Evolutionary conservation across 75 land plant species (phyloP).

Genomic region (Sequoiadendron giganteum): DNA sequence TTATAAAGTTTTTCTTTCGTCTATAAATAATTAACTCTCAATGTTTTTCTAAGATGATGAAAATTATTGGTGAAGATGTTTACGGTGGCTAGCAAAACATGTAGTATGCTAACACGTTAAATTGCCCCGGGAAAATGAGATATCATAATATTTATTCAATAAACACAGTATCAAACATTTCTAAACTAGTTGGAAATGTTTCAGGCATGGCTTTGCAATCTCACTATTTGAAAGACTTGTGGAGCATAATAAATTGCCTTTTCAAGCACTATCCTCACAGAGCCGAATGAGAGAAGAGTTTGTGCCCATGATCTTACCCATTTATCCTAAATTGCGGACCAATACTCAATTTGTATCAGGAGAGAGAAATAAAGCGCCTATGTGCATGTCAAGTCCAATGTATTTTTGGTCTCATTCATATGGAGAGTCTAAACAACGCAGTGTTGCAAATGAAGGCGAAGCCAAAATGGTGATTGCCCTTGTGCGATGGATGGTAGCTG

Average conservation of each 20-base stretch:
- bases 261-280: constrained; percentile 12
- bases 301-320: constrained; percentile 22
- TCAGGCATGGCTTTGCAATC: constrained; percentile 29
- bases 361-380: constrained; percentile 20
- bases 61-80: background rate
- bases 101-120: background rate
- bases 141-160: background rate
- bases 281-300: constrained; percentile 32
- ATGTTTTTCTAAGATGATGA: background rate
- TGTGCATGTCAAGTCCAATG: constrained; percentile 19
- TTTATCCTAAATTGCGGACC: constrained; percentile 19
- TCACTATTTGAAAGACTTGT: constrained; percentile 43
- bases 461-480: constrained; percentile 34
- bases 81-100: background rate
- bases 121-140: background rate
- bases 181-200: constrained; percentile 4
- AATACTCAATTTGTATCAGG: constrained; percentile 21
- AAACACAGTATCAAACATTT: background rate
- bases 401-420: constrained; percentile 28
- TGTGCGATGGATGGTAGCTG: constrained; percentile 19
- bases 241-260: constrained; percentile 28
- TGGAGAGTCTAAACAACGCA: constrained; percentile 20
- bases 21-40: background rate
- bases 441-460: constrained; percentile 21
- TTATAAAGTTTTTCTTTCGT: background rate